These are phyloP conservation scores for Oryza glaberrima DNA, from an alignment of 176 grass and related monocot species.

Conservation along the genomic window DNA sequence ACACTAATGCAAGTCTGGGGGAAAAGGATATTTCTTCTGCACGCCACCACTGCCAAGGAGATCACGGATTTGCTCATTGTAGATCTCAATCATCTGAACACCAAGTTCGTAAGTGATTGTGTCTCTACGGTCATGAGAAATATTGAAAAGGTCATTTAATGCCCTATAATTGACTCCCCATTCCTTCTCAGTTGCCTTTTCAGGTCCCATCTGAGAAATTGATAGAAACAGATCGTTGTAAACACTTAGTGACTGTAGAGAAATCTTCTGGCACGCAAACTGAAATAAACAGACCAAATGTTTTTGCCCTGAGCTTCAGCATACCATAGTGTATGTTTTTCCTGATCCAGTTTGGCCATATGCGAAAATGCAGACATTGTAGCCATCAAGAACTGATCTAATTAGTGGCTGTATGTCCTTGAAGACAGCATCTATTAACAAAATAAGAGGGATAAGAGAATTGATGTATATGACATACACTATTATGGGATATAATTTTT, in stretches of 20 bases:
- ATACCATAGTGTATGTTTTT: constrained; percentile 97
- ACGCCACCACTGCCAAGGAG: constrained; percentile 66
- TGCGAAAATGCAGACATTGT: constrained; percentile 96
- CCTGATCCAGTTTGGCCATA: constrained; percentile 99
- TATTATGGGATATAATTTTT: constrained; percentile 2
- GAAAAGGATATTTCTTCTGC: constrained; percentile 93
- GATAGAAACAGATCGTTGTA: constrained; percentile 30
- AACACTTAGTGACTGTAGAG: constrained; percentile 18
- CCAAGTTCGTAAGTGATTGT: constrained; percentile 71
- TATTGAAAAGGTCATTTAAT: constrained; percentile 84
- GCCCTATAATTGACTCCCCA: constrained; percentile 93
- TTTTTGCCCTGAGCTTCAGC: constrained; percentile 27
- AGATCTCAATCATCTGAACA: constrained; percentile 98
- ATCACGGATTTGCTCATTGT: constrained; percentile 95
- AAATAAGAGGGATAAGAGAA: constrained; percentile 43
- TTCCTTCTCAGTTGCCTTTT: constrained; percentile 67
- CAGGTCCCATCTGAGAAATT: constrained; percentile 70
- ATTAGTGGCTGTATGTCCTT: constrained; percentile 82
- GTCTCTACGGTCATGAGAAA: constrained; percentile 62
- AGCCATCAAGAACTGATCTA: constrained; percentile 92
- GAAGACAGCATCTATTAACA: constrained; percentile 73
- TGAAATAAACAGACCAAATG: constrained; percentile 20
- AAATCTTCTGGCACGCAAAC: constrained; percentile 18
- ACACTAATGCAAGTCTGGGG: constrained; percentile 31
- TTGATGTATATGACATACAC: neutral